Evolutionary conservation across 306 rosid genomes (phyloP), one percentile per base, ranked within the genome.

Genomic region (Abrus pulchellus): DNA sequence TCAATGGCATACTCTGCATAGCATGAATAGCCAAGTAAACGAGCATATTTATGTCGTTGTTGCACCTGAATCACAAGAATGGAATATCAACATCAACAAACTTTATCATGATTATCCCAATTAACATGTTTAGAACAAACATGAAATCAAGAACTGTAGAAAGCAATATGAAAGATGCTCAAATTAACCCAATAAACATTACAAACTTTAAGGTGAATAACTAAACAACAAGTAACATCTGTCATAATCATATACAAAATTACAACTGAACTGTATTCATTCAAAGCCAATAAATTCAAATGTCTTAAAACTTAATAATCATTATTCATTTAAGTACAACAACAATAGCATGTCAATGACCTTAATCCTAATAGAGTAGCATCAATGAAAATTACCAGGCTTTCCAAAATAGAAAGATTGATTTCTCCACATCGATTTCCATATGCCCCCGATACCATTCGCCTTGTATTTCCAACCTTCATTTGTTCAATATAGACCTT

Each of bases 391-490:
- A 74, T 74, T 92, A 95, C 99, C 99, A 93, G 88, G 84, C 84
- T 90, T 87, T 91, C 98, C 76, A 93, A 85, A 83, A 89, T 74
- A 49, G 91, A 85, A 86, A 92, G 88, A 85, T 93, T 95, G 82
- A 78, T 91, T 77, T 93, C 97, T 83, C 98, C 98, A 20, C 96
- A 89, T 78, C 97, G 88, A 87, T 83, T 92, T 41, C 99, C 97
- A 83, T 93, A 91, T 38, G 96, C 91, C 75, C 82, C 53, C 29
- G 94, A 94, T 78, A 95, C 93, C 84, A 74, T 88, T 80, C 83
- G 87, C 83, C 99, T 93, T 40, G 98, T 95, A 73, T 79, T 85
- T 86, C 99, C 98, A 72, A 92, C 97, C 99, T 95, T 83, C 86
- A 90, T 36, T 79, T 27, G 76, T 76, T 43, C 87, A 85, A 83